A percentile compares a stretch with the other conserved stretches of the same genome.
These are phyloP conservation scores for Volvariella volvacea DNA, from an alignment of 1,284 basidiomycete genomes.

Conservation along the genomic window DNA sequence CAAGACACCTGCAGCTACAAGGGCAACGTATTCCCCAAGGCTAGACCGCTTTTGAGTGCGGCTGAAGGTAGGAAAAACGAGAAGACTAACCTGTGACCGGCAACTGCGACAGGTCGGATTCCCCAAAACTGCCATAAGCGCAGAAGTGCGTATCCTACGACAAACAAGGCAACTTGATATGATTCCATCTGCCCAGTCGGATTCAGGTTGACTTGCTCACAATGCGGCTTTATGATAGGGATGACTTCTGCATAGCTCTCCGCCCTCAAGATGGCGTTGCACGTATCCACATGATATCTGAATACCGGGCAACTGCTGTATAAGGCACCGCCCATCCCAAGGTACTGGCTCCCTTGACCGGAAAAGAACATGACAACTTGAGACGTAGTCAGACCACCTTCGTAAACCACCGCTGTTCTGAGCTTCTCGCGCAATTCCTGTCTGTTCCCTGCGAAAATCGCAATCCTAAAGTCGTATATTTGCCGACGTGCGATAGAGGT, in stretches of 20 bases:
- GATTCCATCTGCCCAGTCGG: conserved; percentile 32
- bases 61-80: conserved; percentile 4
- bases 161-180: conserved; percentile 49
- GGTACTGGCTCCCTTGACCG: conserved; percentile 62
- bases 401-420: conserved; percentile 22
- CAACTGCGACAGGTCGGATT: conserved; percentile 44
- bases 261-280: conserved; percentile 40
- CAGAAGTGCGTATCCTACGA: conserved; percentile 54
- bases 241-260: conserved; percentile 46
- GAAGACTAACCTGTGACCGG: conserved; percentile 57
- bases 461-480: conserved; percentile 44
- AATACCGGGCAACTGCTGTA: conserved; percentile 45
- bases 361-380: conserved; percentile 60
- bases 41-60: conserved; percentile 23
- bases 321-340: conserved; percentile 54
- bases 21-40: conserved; percentile 66
- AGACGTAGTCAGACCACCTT: conserved; percentile 19
- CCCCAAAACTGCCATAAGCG: conserved; percentile 64
- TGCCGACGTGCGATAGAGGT: conserved; percentile 59
- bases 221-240: conserved; percentile 31
- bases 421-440: conserved; percentile 42
- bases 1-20: conserved; percentile 51
- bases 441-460: conserved; percentile 33
- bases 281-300: conserved; percentile 44
- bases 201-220: conserved; percentile 14